A percentile compares a stretch with the other conserved stretches of the same genome.
Conservation (phyloP, 305 asterid genomes). For the Solanum hybrid region DNA sequence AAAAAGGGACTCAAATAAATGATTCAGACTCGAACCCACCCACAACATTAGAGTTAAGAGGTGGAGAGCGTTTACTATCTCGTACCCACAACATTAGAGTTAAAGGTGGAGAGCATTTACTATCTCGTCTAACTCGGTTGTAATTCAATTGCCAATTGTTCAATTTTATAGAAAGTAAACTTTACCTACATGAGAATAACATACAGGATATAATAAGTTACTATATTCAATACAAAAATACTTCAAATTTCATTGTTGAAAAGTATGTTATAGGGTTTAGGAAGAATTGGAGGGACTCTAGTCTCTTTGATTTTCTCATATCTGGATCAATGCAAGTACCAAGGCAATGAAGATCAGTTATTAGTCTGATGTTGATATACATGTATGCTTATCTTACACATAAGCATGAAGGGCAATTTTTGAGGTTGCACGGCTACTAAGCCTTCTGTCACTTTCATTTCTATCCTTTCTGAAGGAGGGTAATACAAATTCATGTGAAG, state of each 20-base stretch:
- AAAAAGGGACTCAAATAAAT: background rate
- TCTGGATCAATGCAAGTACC: background rate
- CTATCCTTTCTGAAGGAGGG: background rate
- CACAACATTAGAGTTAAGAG: background rate
- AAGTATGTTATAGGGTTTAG: background rate
- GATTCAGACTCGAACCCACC: background rate
- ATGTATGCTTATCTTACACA: background rate
- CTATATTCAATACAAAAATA: background rate
- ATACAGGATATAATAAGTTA: background rate
- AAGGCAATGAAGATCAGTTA: background rate
- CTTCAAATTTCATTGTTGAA: background rate
- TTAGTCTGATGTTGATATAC: background rate
- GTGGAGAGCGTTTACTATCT: background rate
- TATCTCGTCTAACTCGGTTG: background rate
- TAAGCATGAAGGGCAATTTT: background rate
- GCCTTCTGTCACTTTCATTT: background rate
- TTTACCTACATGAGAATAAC: background rate
- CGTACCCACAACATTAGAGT: background rate
- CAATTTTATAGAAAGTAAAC: background rate
- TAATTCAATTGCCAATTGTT: background rate
- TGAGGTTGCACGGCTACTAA: background rate
- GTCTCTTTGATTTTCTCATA: background rate
- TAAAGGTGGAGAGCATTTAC: background rate
- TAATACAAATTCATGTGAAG: background rate
- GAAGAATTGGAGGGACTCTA: background rate